phyloP scores from a whole-genome alignment of 2,329 filamentous ascomycete species.

The Pseudocercospora ulei region DNA sequence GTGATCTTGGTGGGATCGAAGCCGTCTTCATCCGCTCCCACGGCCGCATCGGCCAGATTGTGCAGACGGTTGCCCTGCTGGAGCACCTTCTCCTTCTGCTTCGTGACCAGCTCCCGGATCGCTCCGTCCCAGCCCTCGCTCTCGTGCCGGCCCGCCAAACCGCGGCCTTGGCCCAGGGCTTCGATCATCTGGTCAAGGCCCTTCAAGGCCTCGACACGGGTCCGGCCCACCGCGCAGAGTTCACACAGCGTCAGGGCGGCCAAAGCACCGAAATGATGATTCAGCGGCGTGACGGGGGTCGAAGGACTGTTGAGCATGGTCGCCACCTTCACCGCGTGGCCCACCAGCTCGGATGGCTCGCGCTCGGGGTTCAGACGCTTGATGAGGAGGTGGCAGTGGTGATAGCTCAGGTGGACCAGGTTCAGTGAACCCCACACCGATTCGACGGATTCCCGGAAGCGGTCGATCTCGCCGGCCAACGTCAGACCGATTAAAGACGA shows the following conservation, averaged over 20 bases:
- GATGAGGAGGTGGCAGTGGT: slow-evolving; percentile 57
- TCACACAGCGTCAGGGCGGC: slow-evolving; percentile 53
- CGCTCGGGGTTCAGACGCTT: slow-evolving; percentile 51
- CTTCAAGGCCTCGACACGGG: slow-evolving; percentile 49
- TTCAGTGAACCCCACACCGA: slow-evolving; percentile 45
- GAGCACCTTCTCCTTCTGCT: slow-evolving; percentile 36
- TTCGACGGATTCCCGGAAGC: slow-evolving; percentile 57
- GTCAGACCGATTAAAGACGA: slow-evolving; percentile 43
- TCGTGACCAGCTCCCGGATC: slow-evolving; percentile 45
- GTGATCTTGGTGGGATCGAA: slow-evolving; percentile 36
- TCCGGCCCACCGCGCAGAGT: slow-evolving; percentile 48
- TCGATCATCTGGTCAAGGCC: slow-evolving; percentile 51
- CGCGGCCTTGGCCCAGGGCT: slow-evolving; percentile 39
- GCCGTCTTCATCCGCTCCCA: slow-evolving; percentile 22
- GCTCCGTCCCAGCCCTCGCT: slow-evolving; percentile 50
- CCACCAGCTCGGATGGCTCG: slow-evolving; percentile 50
- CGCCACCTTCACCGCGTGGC: slow-evolving; percentile 51
- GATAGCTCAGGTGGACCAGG: slow-evolving; percentile 58
- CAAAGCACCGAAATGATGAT: slow-evolving; percentile 57
- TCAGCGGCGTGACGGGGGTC: slow-evolving; percentile 52
- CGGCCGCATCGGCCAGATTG: slow-evolving; percentile 48
- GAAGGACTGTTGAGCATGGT: slow-evolving; percentile 49
- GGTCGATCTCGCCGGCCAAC: slow-evolving; percentile 52
- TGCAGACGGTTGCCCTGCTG: slow-evolving; percentile 42
- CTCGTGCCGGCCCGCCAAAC: slow-evolving; percentile 37